Base-by-base conservation (phyloP, 1,139 yeast species). In the Debaryomycetaceae sp. region DNA sequence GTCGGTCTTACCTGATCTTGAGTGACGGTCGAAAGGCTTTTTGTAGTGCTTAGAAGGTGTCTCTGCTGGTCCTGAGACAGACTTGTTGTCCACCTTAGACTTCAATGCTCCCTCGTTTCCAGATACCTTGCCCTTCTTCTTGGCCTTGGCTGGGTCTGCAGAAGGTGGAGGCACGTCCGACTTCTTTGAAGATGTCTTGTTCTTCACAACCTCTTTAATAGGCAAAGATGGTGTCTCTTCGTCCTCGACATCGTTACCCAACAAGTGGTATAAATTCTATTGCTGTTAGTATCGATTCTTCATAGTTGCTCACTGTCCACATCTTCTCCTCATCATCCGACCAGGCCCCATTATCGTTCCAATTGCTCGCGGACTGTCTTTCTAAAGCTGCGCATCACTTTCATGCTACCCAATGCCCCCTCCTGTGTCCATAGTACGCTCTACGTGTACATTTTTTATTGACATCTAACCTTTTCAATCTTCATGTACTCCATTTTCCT, bases 81-180 rank as follows among this genome's bases (percentile, higher is more conserved):
- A 68, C 66, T 72, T 82, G 91, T 91, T 91, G 76, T 83, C 81
- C 64, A 70, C 62, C 77, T 81, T 84, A 80, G 76, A 82, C 73
- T 80, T 86, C 70, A 84, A 73, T 53, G 95, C 96, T 61, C 89
- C 96, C 65, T 90, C 97, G 77, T 89, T 91, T 68, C 96, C 96
- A 57, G 85, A 70, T 48, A 83, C 72, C 68, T 78, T 78, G 64
- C 84, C 75, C 70, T 76, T 78, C 72, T 87, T 85, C 75, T 78
- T 86, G 58, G 96, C 91, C 74, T 78, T 84, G 58, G 91, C 70
- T 65, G 86, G 85, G 76, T 85, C 87, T 54, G 91, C 90, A 55
- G 85, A 80, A 52, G 90, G 78, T 60, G 96, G 96, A 52, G 96
- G 82, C 55, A 75, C 83, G 66, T 90, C 97, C 49, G 83, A 67